Evolutionary conservation across 164 flowering plant genomes (phyloP).

Genomic region (Chimonanthus salicifolius): DNA sequence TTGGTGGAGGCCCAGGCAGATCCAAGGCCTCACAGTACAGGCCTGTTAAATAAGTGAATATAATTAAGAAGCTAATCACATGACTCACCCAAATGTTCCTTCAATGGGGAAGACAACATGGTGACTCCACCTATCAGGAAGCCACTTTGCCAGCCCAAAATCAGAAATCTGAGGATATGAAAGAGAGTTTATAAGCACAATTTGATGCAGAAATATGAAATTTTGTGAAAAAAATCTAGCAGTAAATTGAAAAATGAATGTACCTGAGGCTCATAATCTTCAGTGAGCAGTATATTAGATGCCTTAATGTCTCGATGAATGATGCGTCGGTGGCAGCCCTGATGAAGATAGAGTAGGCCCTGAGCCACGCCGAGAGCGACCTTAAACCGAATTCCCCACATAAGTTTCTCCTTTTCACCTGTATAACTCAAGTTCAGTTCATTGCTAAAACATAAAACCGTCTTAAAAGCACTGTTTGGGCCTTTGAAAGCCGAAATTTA

Average conservation of each 20-base stretch:
- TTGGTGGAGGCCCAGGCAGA: not conserved
- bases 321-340: constrained; percentile 71
- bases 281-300: constrained; percentile 70
- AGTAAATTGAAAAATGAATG: not conserved
- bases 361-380: constrained; percentile 78
- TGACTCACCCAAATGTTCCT: constrained; percentile 89
- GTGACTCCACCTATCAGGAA: constrained; percentile 86
- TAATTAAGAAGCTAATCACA: not conserved
- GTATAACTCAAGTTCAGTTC: constrained; percentile 16
- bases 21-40: not conserved
- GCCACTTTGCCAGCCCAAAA: constrained; percentile 98
- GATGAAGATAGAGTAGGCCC: constrained; percentile 82
- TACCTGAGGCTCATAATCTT: constrained; percentile 78
- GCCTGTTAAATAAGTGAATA: not conserved
- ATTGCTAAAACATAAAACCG: not conserved
- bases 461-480: no score
- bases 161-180: constrained; percentile 75
- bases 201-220: no score
- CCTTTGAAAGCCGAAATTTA: no score
- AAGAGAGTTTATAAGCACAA: not conserved
- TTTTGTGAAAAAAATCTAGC: not conserved
- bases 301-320: constrained; percentile 98
- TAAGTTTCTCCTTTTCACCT: constrained; percentile 48
- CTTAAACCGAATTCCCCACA: constrained; percentile 69
- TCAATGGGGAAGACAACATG: constrained; percentile 81